Conservation (phyloP, 345 rosid species). For the Eucalyptus paniculata region DNA sequence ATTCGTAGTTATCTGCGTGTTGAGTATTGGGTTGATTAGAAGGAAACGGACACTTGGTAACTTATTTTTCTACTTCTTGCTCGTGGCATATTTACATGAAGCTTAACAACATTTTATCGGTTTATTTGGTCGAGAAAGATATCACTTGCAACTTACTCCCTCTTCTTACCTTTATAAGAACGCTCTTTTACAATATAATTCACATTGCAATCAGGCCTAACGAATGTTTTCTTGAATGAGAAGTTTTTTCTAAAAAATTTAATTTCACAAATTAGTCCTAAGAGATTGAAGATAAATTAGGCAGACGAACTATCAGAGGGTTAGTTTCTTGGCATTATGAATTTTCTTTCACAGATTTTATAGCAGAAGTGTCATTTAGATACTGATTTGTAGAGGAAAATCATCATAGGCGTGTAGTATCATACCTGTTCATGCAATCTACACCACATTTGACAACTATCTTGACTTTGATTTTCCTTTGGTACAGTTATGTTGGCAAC, state of each 20-base stretch:
- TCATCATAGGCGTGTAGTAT: background rate
- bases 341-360: too few relatives aligned
- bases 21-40: too few relatives aligned
- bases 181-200: background rate
- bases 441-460: too few relatives aligned
- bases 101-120: background rate
- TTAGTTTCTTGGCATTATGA: accelerated
- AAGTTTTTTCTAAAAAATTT: background rate
- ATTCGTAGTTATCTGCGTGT: too few relatives aligned
- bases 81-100: too few relatives aligned
- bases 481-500: background rate
- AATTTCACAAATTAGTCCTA: background rate
- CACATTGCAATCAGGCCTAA: background rate
- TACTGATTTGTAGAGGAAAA: background rate
- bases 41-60: too few relatives aligned
- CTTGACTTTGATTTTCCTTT: background rate
- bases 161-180: background rate
- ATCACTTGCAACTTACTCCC: background rate
- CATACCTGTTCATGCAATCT: background rate
- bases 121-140: background rate
- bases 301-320: background rate
- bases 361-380: background rate
- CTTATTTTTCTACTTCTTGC: too few relatives aligned
- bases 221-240: background rate
- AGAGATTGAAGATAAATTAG: background rate